Conservation (phyloP, 179 eudicot species). For the Beta corolliflora region DNA sequence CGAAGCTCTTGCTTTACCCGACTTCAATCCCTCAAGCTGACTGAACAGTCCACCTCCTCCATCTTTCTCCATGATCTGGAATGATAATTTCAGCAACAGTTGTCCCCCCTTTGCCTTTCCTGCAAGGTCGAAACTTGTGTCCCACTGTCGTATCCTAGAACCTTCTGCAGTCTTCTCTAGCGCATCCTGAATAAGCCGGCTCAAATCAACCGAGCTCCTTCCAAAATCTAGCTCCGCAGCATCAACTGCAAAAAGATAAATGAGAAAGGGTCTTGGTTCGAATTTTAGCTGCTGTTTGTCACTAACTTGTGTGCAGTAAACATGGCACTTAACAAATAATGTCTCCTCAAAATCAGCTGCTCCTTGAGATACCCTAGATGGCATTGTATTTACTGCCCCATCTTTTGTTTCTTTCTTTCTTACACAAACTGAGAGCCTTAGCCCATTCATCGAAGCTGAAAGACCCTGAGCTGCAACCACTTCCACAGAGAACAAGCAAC, state of each 20-base stretch:
- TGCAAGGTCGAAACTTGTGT: slow-evolving; percentile 62
- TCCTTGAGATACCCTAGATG: slow-evolving; percentile 85
- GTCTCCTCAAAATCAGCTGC: slow-evolving; percentile 98
- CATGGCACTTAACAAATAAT: slow-evolving; percentile 75
- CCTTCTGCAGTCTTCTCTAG: slow-evolving; percentile 71
- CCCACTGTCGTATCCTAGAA: slow-evolving; percentile 79
- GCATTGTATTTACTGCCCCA: slow-evolving; percentile 94
- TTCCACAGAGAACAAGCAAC: slow-evolving; percentile 89
- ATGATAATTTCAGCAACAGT: slow-evolving; percentile 76
- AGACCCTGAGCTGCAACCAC: slow-evolving; percentile 82
- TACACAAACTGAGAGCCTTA: slow-evolving; percentile 79
- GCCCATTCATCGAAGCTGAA: slow-evolving; percentile 92
- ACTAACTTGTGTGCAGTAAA: slow-evolving; percentile 56
- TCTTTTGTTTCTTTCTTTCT: slow-evolving; percentile 88
- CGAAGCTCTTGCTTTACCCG: slow-evolving; percentile 30
- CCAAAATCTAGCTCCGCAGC: slow-evolving; percentile 91
- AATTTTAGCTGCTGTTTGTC: slow-evolving; percentile 54
- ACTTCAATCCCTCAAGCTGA: slow-evolving; percentile 44
- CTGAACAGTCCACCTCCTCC: slow-evolving; percentile 72
- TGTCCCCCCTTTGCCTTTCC: slow-evolving; percentile 96
- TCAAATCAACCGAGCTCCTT: slow-evolving; percentile 66
- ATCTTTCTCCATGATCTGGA: slow-evolving; percentile 96
- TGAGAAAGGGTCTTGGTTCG: slow-evolving; percentile 76
- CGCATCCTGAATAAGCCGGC: slow-evolving; percentile 75
- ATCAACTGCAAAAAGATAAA: slow-evolving; percentile 79